Conservation (phyloP, 768 basidiomycete species). For the Dioszegia aurantiaca region DNA sequence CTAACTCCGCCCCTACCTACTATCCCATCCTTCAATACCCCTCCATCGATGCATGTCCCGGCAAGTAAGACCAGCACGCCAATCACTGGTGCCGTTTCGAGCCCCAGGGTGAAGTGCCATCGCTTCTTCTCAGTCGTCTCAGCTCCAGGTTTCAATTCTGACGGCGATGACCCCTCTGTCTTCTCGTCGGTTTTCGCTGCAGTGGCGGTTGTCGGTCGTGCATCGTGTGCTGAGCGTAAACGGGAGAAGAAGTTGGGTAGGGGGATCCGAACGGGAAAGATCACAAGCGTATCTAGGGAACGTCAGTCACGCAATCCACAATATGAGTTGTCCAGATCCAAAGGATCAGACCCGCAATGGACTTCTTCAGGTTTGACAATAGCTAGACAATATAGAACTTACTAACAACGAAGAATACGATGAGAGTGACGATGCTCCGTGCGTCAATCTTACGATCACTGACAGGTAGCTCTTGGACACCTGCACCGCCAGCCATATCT, state of each 20-base stretch:
- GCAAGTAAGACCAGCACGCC: conserved; percentile 55
- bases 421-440: conserved; percentile 52
- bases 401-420: conserved; percentile 54
- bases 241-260: conserved; percentile 35
- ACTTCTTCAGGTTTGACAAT: not conserved
- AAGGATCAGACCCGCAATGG: not conserved
- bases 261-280: conserved; percentile 51
- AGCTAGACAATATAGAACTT: conserved; percentile 21
- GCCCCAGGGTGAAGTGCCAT: conserved; percentile 41
- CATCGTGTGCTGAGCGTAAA: not conserved
- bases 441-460: conserved; percentile 38
- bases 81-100: conserved; percentile 54
- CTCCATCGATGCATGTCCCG: conserved; percentile 52
- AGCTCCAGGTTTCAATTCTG: not conserved
- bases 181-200: not conserved
- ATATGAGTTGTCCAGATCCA: no score
- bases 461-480: not conserved
- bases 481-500: no score
- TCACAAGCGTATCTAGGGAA: conserved; percentile 50
- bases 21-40: conserved; percentile 69
- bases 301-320: no score
- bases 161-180: not conserved
- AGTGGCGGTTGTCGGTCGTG: not conserved
- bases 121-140: conserved; percentile 4
- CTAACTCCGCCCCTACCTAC: conserved; percentile 74